phyloP scores from a whole-genome alignment of 495 filamentous ascomycete genomes.

The Friedmanniomyces simplex region DNA sequence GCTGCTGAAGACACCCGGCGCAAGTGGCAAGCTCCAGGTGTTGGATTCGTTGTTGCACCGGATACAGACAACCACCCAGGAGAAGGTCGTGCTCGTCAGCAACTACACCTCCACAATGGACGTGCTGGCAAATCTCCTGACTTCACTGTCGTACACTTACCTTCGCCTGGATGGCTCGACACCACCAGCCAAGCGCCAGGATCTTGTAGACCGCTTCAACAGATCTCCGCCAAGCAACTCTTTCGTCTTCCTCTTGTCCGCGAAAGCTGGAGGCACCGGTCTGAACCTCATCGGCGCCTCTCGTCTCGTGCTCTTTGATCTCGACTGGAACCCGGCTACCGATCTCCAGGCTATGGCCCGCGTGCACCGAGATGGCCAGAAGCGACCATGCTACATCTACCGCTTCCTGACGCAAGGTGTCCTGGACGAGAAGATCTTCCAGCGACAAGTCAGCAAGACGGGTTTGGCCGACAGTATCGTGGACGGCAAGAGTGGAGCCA shows the following conservation, averaged over 20 bases:
- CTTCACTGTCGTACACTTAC: constrained; percentile 52
- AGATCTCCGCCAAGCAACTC: constrained; percentile 40
- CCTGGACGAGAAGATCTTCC: constrained; percentile 76
- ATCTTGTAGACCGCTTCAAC: constrained; percentile 71
- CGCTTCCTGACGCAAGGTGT: constrained; percentile 61
- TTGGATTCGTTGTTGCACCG: constrained; percentile 57
- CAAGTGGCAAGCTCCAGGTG: constrained; percentile 62
- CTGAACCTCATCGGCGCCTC: constrained; percentile 73
- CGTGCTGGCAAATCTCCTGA: constrained; percentile 54
- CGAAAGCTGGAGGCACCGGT: constrained; percentile 65
- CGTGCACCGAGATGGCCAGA: constrained; percentile 72
- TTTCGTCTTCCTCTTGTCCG: constrained; percentile 73
- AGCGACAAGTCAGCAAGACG: constrained; percentile 68
- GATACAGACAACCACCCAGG: constrained; percentile 43
- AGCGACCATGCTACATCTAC: constrained; percentile 60
- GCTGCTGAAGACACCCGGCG: constrained; percentile 47
- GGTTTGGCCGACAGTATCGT: constrained; percentile 60
- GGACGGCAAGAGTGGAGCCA: constrained; percentile 49
- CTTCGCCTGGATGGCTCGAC: constrained; percentile 67
- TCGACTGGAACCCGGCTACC: constrained; percentile 77
- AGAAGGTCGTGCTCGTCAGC: constrained; percentile 73
- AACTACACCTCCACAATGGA: constrained; percentile 74
- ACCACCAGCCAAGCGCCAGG: constrained; percentile 57
- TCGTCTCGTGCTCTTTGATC: constrained; percentile 65
- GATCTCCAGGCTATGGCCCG: constrained; percentile 81